Base-by-base conservation (phyloP, 2,329 filamentous ascomycete genomes). In the Cladorrhinum sp. region DNA sequence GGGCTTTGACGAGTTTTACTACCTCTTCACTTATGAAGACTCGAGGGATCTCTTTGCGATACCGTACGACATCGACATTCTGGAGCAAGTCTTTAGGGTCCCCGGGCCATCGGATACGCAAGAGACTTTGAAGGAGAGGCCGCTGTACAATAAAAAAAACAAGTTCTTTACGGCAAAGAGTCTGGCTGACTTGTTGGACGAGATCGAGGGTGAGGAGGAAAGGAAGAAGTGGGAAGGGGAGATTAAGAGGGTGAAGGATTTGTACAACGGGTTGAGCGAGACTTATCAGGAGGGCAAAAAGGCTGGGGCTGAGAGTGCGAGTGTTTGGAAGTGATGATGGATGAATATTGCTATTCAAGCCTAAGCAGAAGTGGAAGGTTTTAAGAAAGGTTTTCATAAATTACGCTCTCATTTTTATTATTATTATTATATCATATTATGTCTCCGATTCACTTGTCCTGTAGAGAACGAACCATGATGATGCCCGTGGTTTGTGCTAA, bases 1-100 rank as follows among this genome's bases (percentile, higher is more conserved):
- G 9, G 82, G 83, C 1, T 85, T 85, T 72, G 75, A 74, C 60
- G 78, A 81, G 69, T 75, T 85, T 59, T 85, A 83, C 69, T 84
- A 84, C 66, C 72, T 85, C 52, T 85, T 85, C 70, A 84, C 82
- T 0, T 83, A 85, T 67, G 79, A 84, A 69, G 82, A 85, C 68
- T 84, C 79, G 55, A 73, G 82, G 41, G 81, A 85, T 63, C 66
- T 83, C 5, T 85, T 85, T 65, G 69, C 71, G 2, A 84, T 85
- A 58, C 82, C 82, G 1, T 78, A 84, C 68, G 83, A 85, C 61
- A 83, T 85, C 62, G 78, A 84, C 53, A 85, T 85, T 58, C 66
- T 85, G 51, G 73, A 83, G 68, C 73, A 80, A 59, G 82, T 85
- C 1, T 85, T 85, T 65, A 74, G 79, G 2, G 82, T 85, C 1